Evolutionary conservation across 768 basidiomycete species (phyloP).

Genomic region (Pulveroboletus sp.): DNA sequence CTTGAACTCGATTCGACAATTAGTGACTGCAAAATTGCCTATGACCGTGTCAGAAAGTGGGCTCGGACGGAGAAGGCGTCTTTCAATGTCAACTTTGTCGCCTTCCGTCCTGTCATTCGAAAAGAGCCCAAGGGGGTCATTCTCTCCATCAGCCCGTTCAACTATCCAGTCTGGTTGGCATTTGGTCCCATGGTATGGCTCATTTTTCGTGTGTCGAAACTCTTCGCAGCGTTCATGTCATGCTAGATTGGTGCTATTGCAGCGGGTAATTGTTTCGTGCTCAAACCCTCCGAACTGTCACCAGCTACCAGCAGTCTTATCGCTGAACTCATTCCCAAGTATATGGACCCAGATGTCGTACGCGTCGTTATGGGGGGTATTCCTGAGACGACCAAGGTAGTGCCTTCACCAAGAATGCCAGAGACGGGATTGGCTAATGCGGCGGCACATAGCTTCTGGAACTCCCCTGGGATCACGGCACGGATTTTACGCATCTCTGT

Average conservation of each 20-base stretch:
- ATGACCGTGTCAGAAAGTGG: slow-evolving; percentile 71
- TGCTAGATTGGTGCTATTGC: slow-evolving; percentile 65
- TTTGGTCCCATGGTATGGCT: slow-evolving; percentile 52
- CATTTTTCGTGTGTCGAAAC: background rate
- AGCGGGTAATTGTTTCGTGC: slow-evolving; percentile 64
- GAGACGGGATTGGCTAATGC: background rate
- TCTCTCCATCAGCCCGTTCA: slow-evolving; percentile 69
- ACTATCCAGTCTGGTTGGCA: slow-evolving; percentile 63
- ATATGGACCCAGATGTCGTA: slow-evolving; percentile 64
- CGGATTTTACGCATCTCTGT: background rate
- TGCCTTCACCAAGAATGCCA: background rate
- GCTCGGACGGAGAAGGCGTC: slow-evolving; percentile 54
- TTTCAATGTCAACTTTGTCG: slow-evolving; percentile 51
- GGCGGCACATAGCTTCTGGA: slow-evolving; percentile 52
- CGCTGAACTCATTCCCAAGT: slow-evolving; percentile 66
- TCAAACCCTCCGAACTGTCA: slow-evolving; percentile 75
- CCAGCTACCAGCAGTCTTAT: slow-evolving; percentile 54
- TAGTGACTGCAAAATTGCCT: slow-evolving; percentile 50
- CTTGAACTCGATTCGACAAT: slow-evolving; percentile 56
- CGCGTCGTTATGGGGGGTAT: slow-evolving; percentile 66
- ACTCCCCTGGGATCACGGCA: slow-evolving; percentile 62
- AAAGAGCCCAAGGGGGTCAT: slow-evolving; percentile 78
- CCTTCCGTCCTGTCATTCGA: slow-evolving; percentile 58
- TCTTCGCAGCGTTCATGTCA: background rate
- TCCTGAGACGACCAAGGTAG: slow-evolving; percentile 56